A percentile compares a stretch with the other conserved stretches of the same genome.
Conservation (phyloP, 2,329 filamentous ascomycete genomes). For the Paecilomyces dactylethromorphus region DNA sequence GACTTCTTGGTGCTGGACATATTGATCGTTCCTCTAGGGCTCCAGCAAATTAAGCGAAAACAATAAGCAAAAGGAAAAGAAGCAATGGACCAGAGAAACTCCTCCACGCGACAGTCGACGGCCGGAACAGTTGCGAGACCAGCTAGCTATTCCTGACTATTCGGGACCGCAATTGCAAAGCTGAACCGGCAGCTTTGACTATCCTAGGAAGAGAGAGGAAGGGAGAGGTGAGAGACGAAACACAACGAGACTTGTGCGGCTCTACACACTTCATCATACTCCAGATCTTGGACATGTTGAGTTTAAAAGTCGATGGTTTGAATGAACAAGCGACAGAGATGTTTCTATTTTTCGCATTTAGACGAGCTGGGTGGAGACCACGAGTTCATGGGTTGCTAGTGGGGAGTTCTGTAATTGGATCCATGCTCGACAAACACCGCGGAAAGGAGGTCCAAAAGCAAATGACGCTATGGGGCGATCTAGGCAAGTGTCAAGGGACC, state of each 20-base stretch:
- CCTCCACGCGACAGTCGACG: background rate
- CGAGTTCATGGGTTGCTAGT: constrained; percentile 7
- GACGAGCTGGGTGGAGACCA: constrained; percentile 1
- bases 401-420: constrained; percentile 1
- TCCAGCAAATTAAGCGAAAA: background rate
- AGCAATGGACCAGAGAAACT: constrained; percentile 4
- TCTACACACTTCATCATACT: constrained; percentile 7
- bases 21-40: constrained; percentile 5
- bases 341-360: constrained; percentile 15
- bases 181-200: constrained; percentile 37
- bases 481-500: constrained; percentile 2
- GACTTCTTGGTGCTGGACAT: constrained; percentile 3
- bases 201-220: constrained; percentile 22
- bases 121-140: constrained; percentile 1
- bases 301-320: constrained; percentile 9
- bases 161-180: constrained; percentile 27
- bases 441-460: constrained; percentile 3
- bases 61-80: background rate
- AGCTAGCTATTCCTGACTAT: constrained; percentile 10
- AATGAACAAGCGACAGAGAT: constrained; percentile 2
- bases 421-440: background rate
- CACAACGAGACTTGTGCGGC: constrained; percentile 2
- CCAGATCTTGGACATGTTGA: constrained; percentile 9
- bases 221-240: constrained; percentile 6
- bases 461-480: constrained; percentile 6